A percentile compares a stretch with the other conserved stretches of the same genome.
Evolutionary conservation across 805 yeast species (phyloP).

Genomic region (Saccharomycopsis microspora): DNA sequence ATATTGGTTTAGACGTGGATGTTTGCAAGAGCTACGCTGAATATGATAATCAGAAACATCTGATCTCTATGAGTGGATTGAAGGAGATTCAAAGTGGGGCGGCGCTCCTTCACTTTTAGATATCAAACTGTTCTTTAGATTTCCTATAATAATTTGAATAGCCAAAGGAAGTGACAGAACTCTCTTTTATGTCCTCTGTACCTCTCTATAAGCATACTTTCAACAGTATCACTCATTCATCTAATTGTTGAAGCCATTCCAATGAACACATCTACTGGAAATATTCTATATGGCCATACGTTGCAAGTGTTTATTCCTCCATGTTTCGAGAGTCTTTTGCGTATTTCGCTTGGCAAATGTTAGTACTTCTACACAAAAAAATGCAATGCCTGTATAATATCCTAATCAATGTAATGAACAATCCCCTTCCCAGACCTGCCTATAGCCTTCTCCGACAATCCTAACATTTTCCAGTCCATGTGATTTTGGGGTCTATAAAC

Average conservation of each 20-base stretch:
- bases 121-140: no score
- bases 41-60: slow-evolving; percentile 43
- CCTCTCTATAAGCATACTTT: neutral
- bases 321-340: no score
- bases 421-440: slow-evolving; percentile 12
- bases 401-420: slow-evolving; percentile 16
- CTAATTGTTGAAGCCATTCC: no score
- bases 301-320: no score
- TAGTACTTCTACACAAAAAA: no score
- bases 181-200: neutral
- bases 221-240: no score
- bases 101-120: slow-evolving; percentile 2
- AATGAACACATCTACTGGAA: no score
- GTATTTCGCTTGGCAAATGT: no score
- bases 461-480: slow-evolving; percentile 17
- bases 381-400: neutral
- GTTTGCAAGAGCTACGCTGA: slow-evolving; percentile 25
- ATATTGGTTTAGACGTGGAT: slow-evolving; percentile 29
- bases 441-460: slow-evolving; percentile 12
- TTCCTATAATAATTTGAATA: no score
- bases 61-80: slow-evolving; percentile 59
- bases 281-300: no score
- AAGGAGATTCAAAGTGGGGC: slow-evolving; percentile 42
- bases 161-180: no score
- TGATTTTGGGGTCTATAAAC: slow-evolving; percentile 16